These are phyloP conservation scores for Alternaria dauci DNA, from an alignment of 2,329 filamentous ascomycete species.

Conservation along the genomic window DNA sequence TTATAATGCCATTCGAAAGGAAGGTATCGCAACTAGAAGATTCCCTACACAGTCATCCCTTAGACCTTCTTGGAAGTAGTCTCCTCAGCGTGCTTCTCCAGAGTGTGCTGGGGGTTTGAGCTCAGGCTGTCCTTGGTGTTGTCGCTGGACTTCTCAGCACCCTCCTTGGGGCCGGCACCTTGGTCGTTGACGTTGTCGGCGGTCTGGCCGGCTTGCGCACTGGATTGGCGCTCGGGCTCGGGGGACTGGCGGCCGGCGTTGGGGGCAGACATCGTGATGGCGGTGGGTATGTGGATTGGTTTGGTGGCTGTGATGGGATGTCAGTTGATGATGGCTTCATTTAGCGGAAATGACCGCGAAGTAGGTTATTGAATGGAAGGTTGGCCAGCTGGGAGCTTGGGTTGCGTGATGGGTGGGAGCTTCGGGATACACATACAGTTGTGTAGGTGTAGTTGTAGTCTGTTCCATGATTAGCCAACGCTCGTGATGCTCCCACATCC, in stretches of 20 bases:
- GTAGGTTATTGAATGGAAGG: too few relatives aligned
- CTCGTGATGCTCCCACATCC: rapidly evolving
- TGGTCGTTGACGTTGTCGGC: slow-evolving; percentile 67
- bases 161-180: slow-evolving; percentile 48
- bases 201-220: slow-evolving; percentile 68
- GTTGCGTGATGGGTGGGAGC: neutral
- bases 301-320: neutral
- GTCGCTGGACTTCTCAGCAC: slow-evolving; percentile 60
- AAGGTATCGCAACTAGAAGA: neutral
- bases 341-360: neutral
- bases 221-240: slow-evolving; percentile 72
- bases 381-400: neutral
- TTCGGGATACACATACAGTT: neutral
- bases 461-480: neutral
- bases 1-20: neutral
- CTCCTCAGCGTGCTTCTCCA: slow-evolving; percentile 68
- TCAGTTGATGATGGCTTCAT: neutral
- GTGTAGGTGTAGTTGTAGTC: neutral
- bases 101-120: slow-evolving; percentile 71
- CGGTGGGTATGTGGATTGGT: neutral
- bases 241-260: slow-evolving; percentile 79
- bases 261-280: slow-evolving; percentile 67
- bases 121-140: slow-evolving; percentile 55
- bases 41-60: neutral
- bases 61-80: slow-evolving; percentile 66